Conservation (phyloP, 2,329 filamentous ascomycete genomes). For the Fusarium concolor region DNA sequence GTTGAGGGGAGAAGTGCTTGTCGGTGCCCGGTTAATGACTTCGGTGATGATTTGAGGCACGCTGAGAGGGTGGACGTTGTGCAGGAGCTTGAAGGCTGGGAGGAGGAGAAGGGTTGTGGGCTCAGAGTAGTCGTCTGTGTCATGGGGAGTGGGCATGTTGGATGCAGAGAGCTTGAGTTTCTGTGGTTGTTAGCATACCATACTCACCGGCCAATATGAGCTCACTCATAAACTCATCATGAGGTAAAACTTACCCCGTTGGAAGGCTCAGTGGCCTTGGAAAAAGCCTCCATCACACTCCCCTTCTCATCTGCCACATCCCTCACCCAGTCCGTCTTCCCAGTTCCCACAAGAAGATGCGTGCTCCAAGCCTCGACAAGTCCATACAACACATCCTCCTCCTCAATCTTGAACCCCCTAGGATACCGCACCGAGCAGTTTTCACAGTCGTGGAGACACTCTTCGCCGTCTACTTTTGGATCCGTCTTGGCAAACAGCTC, state of each 20-base stretch:
- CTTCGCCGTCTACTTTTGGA: conserved; percentile 84
- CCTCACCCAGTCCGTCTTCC: conserved; percentile 93
- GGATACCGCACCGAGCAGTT: conserved; percentile 85
- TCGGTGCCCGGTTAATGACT: conserved; percentile 78
- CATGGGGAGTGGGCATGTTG: conserved; percentile 84
- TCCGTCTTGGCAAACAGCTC: conserved; percentile 80
- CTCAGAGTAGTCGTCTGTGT: conserved; percentile 70
- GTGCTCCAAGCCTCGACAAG: conserved; percentile 88
- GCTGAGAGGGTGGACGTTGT: conserved; percentile 82
- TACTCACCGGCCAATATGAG: background rate
- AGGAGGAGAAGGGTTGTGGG: conserved; percentile 86
- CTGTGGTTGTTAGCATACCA: conserved; percentile 55
- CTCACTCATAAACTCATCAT: background rate
- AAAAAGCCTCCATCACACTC: conserved; percentile 83
- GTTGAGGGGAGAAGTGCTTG: conserved; percentile 73
- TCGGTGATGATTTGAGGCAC: conserved; percentile 77
- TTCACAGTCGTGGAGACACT: conserved; percentile 88
- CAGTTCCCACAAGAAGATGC: conserved; percentile 92
- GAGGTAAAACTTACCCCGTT: conserved; percentile 70
- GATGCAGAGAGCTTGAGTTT: conserved; percentile 91
- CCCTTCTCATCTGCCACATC: conserved; percentile 90
- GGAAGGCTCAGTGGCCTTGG: conserved; percentile 65
- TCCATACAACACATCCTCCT: conserved; percentile 83
- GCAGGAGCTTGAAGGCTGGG: conserved; percentile 84
- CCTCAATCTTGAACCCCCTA: conserved; percentile 76